Evolutionary conservation across 345 rosid genomes (phyloP), one percentile per base, ranked within the genome.

Genomic region (Clarkia xantiana): DNA sequence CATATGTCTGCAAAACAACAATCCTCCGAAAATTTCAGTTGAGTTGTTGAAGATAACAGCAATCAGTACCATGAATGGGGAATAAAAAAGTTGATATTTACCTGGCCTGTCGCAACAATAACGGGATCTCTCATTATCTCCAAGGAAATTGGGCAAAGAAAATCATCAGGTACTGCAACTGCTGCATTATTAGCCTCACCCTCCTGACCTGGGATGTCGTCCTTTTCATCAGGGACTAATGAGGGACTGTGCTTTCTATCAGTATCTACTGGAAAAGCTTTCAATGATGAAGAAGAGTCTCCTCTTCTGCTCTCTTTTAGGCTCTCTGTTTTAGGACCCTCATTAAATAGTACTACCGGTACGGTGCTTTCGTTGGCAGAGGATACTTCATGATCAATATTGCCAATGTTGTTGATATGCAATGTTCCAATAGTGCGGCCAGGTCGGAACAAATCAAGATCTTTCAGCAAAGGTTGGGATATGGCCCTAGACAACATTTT

Each of bases 41-140:
- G 36, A 29, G 36, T 29, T 29, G 36, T 29, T 29, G 36, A 29
- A 29, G 36, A 29, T 29, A 29, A 29, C 36, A 29, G 36, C 36
- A 45, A 17, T 46, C 42, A 14, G 18, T 19, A 40, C 16, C 23
- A 22, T 15, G 4, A 36, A 36, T 45, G 34, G 18, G 10, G 20
- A 11, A 1, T 12, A 25, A 50, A 39, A 39, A 43, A 12, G 45
- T 6, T 42, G 42, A 9, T 50, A 45, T 9, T 41, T 60, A 82
- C 96, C 95, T 86, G 98, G 54, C 98, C 98, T 40, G 96, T 86
- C 52, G 95, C 73, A 12, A 91, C 96, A 49, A 84, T 84, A 45
- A 84, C 98, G 52, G 98, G 98, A 69, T 91, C 95, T 62, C 90
- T 84, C 96, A 91, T 84, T 49, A 87, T 60, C 57, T 91, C 98